Base-by-base conservation (phyloP, 768 basidiomycete species). In the Amanita muscaria region DNA sequence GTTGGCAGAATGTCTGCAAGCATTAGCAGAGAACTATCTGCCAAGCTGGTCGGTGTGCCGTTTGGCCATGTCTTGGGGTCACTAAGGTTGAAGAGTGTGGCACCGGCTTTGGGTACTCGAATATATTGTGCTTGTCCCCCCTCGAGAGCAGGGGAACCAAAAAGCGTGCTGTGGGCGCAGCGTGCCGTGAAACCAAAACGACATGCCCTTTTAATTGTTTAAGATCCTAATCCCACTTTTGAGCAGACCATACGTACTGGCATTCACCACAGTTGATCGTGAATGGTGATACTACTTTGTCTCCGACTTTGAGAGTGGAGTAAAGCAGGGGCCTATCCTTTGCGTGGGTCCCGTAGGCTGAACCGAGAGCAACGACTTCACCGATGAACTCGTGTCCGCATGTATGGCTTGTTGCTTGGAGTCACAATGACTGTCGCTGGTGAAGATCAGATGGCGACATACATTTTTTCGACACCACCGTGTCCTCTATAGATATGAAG, bases 211-310 rank as follows among this genome's bases (percentile, higher is more conserved):
- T 14, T 36, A 7, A n/a, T n/a, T n/a, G n/a, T n/a, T n/a, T n/a
- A n/a, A 22, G 31, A 21, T 21, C 8, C 6, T 9, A 15, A n/a
- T n/a, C n/a, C n/a, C n/a, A n/a, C n/a, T n/a, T n/a, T 30, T 7
- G 25, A 16, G 23, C 27, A 24, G 16, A 42, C 5, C n/a, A 11
- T 33, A 70, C 79, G 55, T 48, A 89, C 86, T 80, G 76, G 72
- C 88, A 90, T 56, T 88, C 85, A n/a, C 80, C 81, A 51, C 88
- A 90, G 39, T 77, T 84, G n/a, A 74, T 70, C 0, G 85, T 85
- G 61, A 88, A 89, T 2, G 88, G 83, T 1, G 84, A 79, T 18
- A 89, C 78, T 11, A 89, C 82, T 54, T 78, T 83, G 56, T 89
- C 81, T 4, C 85, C 86, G 5, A 85, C 60, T 44, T 70, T 75